phyloP scores from a whole-genome alignment of 2,329 filamentous ascomycete species.

The Ascochyta pisi region DNA sequence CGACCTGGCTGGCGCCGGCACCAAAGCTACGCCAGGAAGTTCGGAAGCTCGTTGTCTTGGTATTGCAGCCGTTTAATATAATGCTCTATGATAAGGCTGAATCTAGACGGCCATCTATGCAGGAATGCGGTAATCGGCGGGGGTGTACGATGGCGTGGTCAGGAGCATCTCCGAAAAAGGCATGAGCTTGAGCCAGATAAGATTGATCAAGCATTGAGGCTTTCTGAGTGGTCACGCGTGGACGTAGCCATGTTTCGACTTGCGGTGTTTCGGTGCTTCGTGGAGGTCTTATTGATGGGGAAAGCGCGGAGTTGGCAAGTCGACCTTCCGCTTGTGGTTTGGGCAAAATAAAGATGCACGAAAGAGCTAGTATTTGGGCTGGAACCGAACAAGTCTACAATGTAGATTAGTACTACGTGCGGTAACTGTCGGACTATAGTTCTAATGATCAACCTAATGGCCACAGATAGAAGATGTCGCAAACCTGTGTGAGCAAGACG shows the following conservation, averaged over 20 bases:
- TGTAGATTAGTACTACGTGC: too few species aligned
- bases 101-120: slow-evolving; percentile 17
- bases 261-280: not conserved
- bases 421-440: not conserved
- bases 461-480: too few species aligned
- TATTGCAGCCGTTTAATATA: slow-evolving; percentile 18
- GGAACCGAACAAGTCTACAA: not conserved
- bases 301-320: slow-evolving; percentile 13
- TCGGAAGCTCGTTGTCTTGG: slow-evolving; percentile 13
- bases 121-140: slow-evolving; percentile 14
- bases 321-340: slow-evolving; percentile 16
- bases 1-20: slow-evolving; percentile 11
- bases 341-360: slow-evolving; percentile 4
- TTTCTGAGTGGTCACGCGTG: slow-evolving; percentile 8
- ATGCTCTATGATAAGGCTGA: slow-evolving; percentile 16
- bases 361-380: too few species aligned
- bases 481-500: too few species aligned
- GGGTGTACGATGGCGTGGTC: slow-evolving; percentile 10
- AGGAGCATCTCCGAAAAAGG: slow-evolving; percentile 9
- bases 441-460: too few species aligned
- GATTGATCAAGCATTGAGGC: slow-evolving; percentile 13
- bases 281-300: slow-evolving; percentile 1
- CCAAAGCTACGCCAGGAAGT: slow-evolving; percentile 17
- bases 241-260: slow-evolving; percentile 8
- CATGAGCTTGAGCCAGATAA: slow-evolving; percentile 20